These are phyloP conservation scores for Candida tunisiensis DNA, from an alignment of 1,139 yeast species.

Conservation along the genomic window DNA sequence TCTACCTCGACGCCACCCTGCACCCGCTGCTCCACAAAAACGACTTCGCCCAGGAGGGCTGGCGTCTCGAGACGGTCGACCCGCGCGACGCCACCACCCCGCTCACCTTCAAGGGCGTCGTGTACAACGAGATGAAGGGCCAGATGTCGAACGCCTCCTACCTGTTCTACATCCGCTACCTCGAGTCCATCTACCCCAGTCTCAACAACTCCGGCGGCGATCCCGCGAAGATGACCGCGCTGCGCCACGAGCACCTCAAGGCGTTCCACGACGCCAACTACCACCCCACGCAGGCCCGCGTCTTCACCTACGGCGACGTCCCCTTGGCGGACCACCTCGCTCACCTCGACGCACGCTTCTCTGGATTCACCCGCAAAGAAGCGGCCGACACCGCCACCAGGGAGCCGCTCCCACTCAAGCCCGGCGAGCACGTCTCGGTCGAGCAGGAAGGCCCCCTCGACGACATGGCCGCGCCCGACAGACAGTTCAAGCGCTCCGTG, in stretches of 20 bases:
- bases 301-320: slow-evolving; percentile 77
- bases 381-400: no score
- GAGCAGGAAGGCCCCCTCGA: slow-evolving; percentile 61
- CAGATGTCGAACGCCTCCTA: slow-evolving; percentile 85
- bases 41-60: slow-evolving; percentile 92
- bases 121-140: slow-evolving; percentile 97
- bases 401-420: slow-evolving; percentile 7
- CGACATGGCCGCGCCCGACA: slow-evolving; percentile 54
- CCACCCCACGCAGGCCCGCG: slow-evolving; percentile 80
- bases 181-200: slow-evolving; percentile 72
- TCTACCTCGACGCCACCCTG: slow-evolving; percentile 76
- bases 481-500: slow-evolving; percentile 63
- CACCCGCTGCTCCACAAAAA: slow-evolving; percentile 62
- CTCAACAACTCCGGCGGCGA: slow-evolving; percentile 91
- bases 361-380: slow-evolving; percentile 17
- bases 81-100: slow-evolving; percentile 39
- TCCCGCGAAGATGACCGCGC: slow-evolving; percentile 60
- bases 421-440: slow-evolving; percentile 12
- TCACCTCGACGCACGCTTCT: slow-evolving; percentile 34
- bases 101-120: slow-evolving; percentile 80
- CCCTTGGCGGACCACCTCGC: slow-evolving; percentile 46
- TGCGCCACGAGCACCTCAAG: slow-evolving; percentile 57
- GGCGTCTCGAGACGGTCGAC: slow-evolving; percentile 77
- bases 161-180: slow-evolving; percentile 68
- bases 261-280: slow-evolving; percentile 61